Base-by-base conservation (phyloP, 2,329 filamentous ascomycete species). In the Sclerotinia minor region DNA sequence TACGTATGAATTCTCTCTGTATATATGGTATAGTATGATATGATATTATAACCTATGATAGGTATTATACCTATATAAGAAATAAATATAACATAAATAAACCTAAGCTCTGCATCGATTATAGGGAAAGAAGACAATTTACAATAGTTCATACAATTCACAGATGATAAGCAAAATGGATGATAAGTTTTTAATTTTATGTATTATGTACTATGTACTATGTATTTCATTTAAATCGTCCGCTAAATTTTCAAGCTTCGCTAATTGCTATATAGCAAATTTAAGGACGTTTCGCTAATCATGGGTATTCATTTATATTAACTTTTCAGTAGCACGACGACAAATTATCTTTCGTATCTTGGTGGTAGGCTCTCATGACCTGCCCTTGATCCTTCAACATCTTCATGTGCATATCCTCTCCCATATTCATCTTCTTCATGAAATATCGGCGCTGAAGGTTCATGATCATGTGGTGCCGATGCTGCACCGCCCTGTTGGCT, bases 361-460 rank as follows among this genome's bases (percentile, higher is more conserved):
- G 76, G 76, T 52, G 64, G 64, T 49, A 77, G 71, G 49, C 47
- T 70, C 38, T 77, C 76, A 38, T 70, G 64, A 57, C 65, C 67
- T 24, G 55, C 49, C 29, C 61, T 61, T 38, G 66, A 29, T 3
- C 67, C 69, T 3, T 67, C 57, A 19, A 71, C 11, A 60, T 64
- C 41, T 52, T 59, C 58, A 38, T 73, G 72, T 19, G 72, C 63
- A 68, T 71, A 72, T 17, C 71, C 70, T 8, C 65, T 53, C 47
- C 68, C 79, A 72, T 84, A 81, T 69, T 85, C 81, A 71, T 85
- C 82, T 67, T 87, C 82, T 57, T 88, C 83, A 47, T 79, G 77
- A n/a, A 90, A 78, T 35, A 82, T 78, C 5, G 87, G 88, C 6
- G 88, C 87, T 57, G 84, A 85, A 2, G 86, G 84, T 72, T 81